These are phyloP conservation scores for Tetrahymena borealis DNA, from an alignment of 73 alveolate genomes.

Conservation along the genomic window DNA sequence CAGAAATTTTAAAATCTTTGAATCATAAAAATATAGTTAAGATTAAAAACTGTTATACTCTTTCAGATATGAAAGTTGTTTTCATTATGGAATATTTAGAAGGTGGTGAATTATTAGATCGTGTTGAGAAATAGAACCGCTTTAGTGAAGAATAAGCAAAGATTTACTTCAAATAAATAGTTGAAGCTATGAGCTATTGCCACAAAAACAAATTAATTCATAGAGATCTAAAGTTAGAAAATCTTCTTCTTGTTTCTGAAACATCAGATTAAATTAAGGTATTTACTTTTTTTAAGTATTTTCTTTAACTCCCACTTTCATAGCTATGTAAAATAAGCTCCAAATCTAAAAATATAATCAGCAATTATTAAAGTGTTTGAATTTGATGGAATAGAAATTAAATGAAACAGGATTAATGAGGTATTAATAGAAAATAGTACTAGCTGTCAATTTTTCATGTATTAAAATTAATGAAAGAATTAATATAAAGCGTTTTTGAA, in stretches of 20 bases:
- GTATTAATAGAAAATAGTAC: too few relatives aligned
- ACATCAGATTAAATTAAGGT: constrained; percentile 8
- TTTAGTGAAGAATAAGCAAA: constrained; percentile 80
- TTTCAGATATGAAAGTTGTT: constrained; percentile 20
- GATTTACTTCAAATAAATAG: constrained; percentile 63
- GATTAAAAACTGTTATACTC: constrained; percentile 17
- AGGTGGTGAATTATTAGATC: constrained; percentile 85
- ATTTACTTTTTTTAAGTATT: too few relatives aligned
- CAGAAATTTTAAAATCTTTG: constrained; percentile 21
- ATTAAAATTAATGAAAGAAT: too few relatives aligned
- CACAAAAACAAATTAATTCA: constrained; percentile 84
- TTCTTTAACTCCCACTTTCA: too few relatives aligned
- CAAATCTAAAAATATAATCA: too few relatives aligned
- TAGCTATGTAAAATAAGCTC: too few relatives aligned
- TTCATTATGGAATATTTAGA: constrained; percentile 65
- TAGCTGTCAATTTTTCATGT: too few relatives aligned
- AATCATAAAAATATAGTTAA: constrained; percentile 34
- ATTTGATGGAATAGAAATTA: too few relatives aligned
- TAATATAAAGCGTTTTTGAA: too few relatives aligned
- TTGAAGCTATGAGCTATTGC: constrained; percentile 77
- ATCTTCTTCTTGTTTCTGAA: constrained; percentile 47
- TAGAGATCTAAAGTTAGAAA: constrained; percentile 91
- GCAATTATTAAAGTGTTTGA: too few relatives aligned
- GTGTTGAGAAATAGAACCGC: constrained; percentile 41
- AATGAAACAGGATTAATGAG: too few relatives aligned